Base-by-base conservation (phyloP, 2,329 filamentous ascomycete genomes). In the Acarospora socialis region DNA sequence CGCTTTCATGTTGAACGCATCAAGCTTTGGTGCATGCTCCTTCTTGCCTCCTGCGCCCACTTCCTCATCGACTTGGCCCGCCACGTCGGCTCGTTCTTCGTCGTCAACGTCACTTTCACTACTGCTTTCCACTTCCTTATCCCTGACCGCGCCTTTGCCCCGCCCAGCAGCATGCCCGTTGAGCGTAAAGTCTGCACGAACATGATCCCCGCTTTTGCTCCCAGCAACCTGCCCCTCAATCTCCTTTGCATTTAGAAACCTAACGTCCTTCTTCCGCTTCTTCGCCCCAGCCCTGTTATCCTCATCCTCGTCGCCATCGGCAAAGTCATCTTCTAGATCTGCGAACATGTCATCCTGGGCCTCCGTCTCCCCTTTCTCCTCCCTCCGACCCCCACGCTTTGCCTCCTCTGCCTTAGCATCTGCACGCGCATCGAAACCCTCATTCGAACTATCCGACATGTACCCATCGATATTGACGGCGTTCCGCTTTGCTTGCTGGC, bases 401-500 rank as follows among this genome's bases (percentile, higher is more conserved):
- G 43, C 63, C 32, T 57, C 60, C 41, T 66, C 60, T 3, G 59
- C 57, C 41, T 70, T 69, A 34, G 68, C 67, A 36, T 76, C 73
- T 4, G 80, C 78, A 31, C 81, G 71, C 19, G 69, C 70, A 44
- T 90, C 72, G 53, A 93, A 92, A 26, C 81, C 84, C 50, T 95
- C 90, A 42, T 92, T 87, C 32, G 87, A 92, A 35, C 69, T 74
- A 56, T 98, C 90, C 7, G 80, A 90, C 45, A 95, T 87, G 59
- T 95, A 98, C 30, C 90, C 90, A 49, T 95, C 90, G 23, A 98
- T 74, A 49, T 95, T 94, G 34, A 98, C 81, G 0, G 87, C 90
- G 44, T 87, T 87, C 40, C 90, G 81, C 54, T 93, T 93, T 1
- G 83, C 81, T 23, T 74, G 70, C 19, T 72, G 68, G 1, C 72